Evolutionary conservation across 352 stramenopile species (phyloP), one percentile per base, ranked within the genome.

Genomic region (Phytopythium helicoides): DNA sequence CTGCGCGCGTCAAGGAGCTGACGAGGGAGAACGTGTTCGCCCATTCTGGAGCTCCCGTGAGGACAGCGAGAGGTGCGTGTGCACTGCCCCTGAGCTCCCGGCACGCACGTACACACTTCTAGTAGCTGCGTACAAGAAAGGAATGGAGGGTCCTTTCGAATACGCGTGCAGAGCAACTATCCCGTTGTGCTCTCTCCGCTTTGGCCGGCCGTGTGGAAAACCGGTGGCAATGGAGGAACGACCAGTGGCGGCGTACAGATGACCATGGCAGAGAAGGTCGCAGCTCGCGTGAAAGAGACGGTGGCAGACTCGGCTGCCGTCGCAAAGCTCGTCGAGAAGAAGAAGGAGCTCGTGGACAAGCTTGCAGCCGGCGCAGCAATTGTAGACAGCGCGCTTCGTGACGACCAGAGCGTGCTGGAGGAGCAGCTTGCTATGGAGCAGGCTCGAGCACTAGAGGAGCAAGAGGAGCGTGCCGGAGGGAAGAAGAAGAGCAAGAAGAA

Each of bases 141-240:
- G 74, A 15, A 95, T 97, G 81, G 89, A 98, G 53, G 92, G 92
- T 3, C 76, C 86, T 98, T 98, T 64, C 81, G 79, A 33, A 37
- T 97, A 26, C 76, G 65, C 15, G 69, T 97, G 37, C 76, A 95
- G 54, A 96, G 72, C 51, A 96, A 95, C 47, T 95, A 96, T 58
- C 71, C 73, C 10, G 74, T 96, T 2, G 68, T 63, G 31, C 40
- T 94, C 6, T 60, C 86, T 39, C 83, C 83, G 63, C 66, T 97
- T 12, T 96, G 86, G 82, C 88, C 88, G 18, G 77, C 80, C 10
- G 63, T 75, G 28, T 91, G 84, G 84, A 92, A 92, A 44, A 79
- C 80, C 16, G 57, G 53, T 10, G 60, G 59, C n/a, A 55, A 58
- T 63, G 31, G 58, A 71, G 38, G 58, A 60, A 10, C 54, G 62